A percentile compares a stretch with the other conserved stretches of the same genome.
phyloP scores from a whole-genome alignment of 2,329 filamentous ascomycete species.

The Pestalotiopsis sp. region DNA sequence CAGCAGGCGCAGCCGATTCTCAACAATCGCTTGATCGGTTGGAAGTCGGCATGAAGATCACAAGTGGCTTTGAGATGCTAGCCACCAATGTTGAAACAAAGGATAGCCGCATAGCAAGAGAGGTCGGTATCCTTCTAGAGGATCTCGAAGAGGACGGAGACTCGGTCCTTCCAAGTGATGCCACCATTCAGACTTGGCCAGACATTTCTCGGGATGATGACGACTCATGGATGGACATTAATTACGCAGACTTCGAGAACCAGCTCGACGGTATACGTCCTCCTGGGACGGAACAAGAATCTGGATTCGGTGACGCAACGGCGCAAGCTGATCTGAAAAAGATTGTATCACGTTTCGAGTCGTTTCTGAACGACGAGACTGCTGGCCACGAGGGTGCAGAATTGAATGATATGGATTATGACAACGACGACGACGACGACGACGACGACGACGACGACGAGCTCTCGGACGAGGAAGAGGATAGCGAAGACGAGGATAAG shows the following conservation, averaged over 20 bases:
- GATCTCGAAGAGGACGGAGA: constrained; percentile 76
- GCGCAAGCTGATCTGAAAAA: constrained; percentile 80
- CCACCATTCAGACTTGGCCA: constrained; percentile 75
- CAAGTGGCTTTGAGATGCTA: constrained; percentile 90
- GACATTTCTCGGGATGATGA: constrained; percentile 69
- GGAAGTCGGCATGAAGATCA: constrained; percentile 85
- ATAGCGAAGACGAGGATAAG: constrained; percentile 70
- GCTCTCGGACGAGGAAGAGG: constrained; percentile 52
- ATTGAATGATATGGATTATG: constrained; percentile 64
- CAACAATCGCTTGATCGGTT: constrained; percentile 40
- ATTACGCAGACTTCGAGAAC: constrained; percentile 84
- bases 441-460: constrained; percentile 49
- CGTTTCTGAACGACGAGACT: constrained; percentile 84
- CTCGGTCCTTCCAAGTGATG: constrained; percentile 66
- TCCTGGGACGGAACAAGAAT: constrained; percentile 19
- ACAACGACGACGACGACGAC: constrained; percentile 58
- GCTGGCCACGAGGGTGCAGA: constrained; percentile 81
- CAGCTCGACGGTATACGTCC: constrained; percentile 65
- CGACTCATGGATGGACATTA: constrained; percentile 90
- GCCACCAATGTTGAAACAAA: constrained; percentile 67
- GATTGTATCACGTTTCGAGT: constrained; percentile 92
- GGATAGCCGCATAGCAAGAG: constrained; percentile 70
- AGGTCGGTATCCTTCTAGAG: constrained; percentile 76
- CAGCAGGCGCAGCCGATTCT: constrained; percentile 21
- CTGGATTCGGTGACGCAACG: constrained; percentile 65